Evolutionary conservation across 2,329 filamentous ascomycete species (phyloP).

Genomic region (Diaporthe citrichinensis): DNA sequence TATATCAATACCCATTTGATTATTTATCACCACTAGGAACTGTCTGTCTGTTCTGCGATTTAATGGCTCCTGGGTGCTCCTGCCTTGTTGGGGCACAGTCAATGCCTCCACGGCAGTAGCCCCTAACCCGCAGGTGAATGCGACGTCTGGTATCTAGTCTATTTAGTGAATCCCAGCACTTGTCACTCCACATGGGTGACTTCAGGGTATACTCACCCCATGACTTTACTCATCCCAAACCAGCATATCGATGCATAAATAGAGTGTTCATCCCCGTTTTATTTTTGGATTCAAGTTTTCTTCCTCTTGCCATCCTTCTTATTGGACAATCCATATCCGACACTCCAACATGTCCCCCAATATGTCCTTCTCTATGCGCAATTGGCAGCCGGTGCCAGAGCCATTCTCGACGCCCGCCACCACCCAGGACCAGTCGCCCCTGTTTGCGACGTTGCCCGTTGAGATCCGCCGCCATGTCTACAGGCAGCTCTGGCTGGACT

Average conservation of each 20-base stretch:
- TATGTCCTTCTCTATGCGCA: too few relatives aligned
- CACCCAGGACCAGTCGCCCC: conserved; percentile 36
- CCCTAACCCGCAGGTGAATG: neutral
- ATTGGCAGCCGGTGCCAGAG: neutral
- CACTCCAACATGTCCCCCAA: too few relatives aligned
- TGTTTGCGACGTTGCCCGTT: conserved; percentile 41
- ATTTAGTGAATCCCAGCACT: neutral
- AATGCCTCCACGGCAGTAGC: neutral
- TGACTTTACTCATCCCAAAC: neutral
- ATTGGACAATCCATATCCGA: neutral
- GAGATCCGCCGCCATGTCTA: conserved; percentile 41
- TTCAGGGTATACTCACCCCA: neutral
- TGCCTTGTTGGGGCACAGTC: neutral
- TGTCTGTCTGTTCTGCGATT: neutral
- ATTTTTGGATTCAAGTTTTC: neutral
- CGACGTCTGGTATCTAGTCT: too few relatives aligned
- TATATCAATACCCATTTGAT: conserved; percentile 33
- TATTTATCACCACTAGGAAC: neutral
- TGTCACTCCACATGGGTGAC: neutral
- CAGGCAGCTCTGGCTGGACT: conserved; percentile 36
- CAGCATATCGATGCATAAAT: neutral
- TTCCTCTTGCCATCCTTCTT: neutral
- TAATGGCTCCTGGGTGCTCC: neutral
- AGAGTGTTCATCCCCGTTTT: neutral
- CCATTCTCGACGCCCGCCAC: neutral